phyloP scores from a whole-genome alignment of 1,284 basidiomycete species.

The Boletellus dicymbophilus region DNA sequence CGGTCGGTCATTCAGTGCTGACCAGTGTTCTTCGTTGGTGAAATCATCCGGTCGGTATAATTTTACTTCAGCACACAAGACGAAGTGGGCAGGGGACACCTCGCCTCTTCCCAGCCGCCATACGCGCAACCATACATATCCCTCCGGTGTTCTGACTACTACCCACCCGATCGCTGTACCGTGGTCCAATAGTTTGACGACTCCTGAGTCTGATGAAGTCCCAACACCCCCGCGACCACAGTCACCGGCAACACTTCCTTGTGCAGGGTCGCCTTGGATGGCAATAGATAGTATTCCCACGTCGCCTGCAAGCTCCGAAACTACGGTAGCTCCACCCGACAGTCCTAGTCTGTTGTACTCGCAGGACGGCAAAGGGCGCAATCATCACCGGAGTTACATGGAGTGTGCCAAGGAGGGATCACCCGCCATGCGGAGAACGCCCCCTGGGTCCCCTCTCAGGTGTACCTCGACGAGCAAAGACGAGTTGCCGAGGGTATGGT shows the following conservation, averaged over 20 bases:
- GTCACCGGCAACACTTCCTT: not conserved
- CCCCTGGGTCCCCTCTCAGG: slow-evolving; percentile 41
- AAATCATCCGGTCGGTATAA: slow-evolving; percentile 55
- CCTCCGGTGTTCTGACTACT: slow-evolving; percentile 30
- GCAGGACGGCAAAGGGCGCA: slow-evolving; percentile 27
- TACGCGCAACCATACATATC: slow-evolving; percentile 39
- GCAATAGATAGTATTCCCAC: slow-evolving; percentile 9
- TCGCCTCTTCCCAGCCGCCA: slow-evolving; percentile 29
- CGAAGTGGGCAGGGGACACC: slow-evolving; percentile 38
- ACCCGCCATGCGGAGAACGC: slow-evolving; percentile 40
- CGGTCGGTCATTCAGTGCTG: slow-evolving; percentile 24
- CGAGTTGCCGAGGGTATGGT: slow-evolving; percentile 32
- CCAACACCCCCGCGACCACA: not conserved
- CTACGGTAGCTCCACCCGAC: slow-evolving; percentile 14
- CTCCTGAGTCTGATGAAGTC: not conserved
- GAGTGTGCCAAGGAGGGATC: slow-evolving; percentile 30
- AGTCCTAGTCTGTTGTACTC: slow-evolving; percentile 31
- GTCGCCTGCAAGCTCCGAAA: slow-evolving; percentile 6
- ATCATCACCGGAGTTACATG: slow-evolving; percentile 54
- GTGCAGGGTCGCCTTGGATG: slow-evolving; percentile 46
- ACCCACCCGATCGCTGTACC: slow-evolving; percentile 30
- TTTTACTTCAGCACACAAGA: slow-evolving; percentile 51
- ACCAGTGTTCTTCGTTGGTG: slow-evolving; percentile 24
- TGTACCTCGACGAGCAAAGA: slow-evolving; percentile 8
- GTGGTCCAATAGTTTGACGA: slow-evolving; percentile 33